Conservation (phyloP, 208 protist genomes). For the Trypanosoma theileri region DNA sequence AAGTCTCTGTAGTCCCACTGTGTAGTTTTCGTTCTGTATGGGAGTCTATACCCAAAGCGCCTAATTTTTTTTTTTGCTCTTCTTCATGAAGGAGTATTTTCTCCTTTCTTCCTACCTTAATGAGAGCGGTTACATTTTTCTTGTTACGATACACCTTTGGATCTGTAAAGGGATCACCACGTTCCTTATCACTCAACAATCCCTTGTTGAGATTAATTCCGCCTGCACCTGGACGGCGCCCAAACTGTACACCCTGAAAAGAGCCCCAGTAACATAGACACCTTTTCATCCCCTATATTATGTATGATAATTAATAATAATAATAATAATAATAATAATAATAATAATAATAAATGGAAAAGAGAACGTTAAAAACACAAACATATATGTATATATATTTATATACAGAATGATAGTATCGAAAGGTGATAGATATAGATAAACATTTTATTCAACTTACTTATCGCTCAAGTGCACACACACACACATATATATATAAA, state of each 20-base stretch:
- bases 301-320: background rate
- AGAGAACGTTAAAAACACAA: no score
- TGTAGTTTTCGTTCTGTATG: slow-evolving; percentile 40
- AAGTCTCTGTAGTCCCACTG: slow-evolving; percentile 30
- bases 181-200: slow-evolving; percentile 41
- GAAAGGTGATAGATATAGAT: no score
- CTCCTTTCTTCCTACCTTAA: slow-evolving; percentile 51
- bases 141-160: slow-evolving; percentile 68
- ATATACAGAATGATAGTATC: no score
- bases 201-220: slow-evolving; percentile 66
- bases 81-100: slow-evolving; percentile 44
- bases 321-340: no score
- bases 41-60: slow-evolving; percentile 36
- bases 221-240: slow-evolving; percentile 32
- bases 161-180: slow-evolving; percentile 76
- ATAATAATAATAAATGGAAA: no score
- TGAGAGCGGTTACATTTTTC: slow-evolving; percentile 54
- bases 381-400: no score
- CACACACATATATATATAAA: no score
- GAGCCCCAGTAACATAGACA: slow-evolving; percentile 8
- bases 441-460: no score
- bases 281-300: slow-evolving; percentile 13
- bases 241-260: slow-evolving; percentile 29
- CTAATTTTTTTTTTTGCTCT: slow-evolving; percentile 33
- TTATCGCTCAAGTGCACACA: no score